Evolutionary conservation across 202 grass and related monocot genomes (phyloP), one percentile per base, ranked within the genome.

Genomic region (Setaria viridis): DNA sequence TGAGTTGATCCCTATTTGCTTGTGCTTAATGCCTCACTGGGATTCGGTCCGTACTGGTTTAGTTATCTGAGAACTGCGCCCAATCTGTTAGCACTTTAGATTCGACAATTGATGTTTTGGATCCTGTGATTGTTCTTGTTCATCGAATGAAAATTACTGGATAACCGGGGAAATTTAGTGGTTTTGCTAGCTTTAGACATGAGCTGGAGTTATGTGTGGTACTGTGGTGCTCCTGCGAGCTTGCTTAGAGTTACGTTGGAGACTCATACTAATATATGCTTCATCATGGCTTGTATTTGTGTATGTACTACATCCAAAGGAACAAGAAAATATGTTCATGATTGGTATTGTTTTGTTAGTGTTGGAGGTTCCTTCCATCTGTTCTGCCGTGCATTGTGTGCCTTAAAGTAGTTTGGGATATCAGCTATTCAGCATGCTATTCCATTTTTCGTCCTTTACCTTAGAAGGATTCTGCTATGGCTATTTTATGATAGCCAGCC

Each of bases 351-450:
- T 3, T 56, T 47, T 67, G 49, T 74, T 45, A 8, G 20, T 30
- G 10, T 46, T 85, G 6, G 45, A 33, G 13, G 16, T 14, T 85
- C 49, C n/a, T 11, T 34, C 21, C 67, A 47, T 62, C 4, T 37
- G 10, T 35, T 83, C 62, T 68, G 30, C 8, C n/a, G 21, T 35
- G 25, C 50, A 19, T 58, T 60, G 1, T 70, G 51, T 16, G 35
- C 41, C 67, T 60, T 85, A 14, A 13, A 45, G 16, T 82, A 33
- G 37, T 45, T 59, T 77, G 10, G 45, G 42, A 70, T 48, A 78
- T 48, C 50, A 77, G 50, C 48, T 10, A 34, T 34, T 74, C 48
- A 53, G 16, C 71, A 76, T 66, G 59, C 1, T 9, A n/a, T 16
- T 50, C 17, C 5, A 16, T 74, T 20, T 32, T 0, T 21, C 48